A percentile compares a stretch with the other conserved stretches of the same genome.
Evolutionary conservation across 495 filamentous ascomycete species (phyloP).

Genomic region (Talaromyces thailandensis): DNA sequence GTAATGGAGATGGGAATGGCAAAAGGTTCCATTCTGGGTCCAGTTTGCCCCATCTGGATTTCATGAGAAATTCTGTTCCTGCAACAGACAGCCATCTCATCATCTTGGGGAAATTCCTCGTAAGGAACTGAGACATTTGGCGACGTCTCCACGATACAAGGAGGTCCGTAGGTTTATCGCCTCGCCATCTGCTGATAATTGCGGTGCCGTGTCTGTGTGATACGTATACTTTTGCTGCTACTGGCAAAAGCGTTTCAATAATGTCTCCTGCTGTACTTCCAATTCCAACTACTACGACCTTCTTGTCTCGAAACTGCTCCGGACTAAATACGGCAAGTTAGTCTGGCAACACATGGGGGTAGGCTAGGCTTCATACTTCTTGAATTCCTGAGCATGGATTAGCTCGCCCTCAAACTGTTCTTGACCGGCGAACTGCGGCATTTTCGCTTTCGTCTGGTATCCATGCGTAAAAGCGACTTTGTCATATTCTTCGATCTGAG

Average conservation of each 20-base stretch:
- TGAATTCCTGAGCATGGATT: slow-evolving; percentile 17
- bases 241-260: slow-evolving; percentile 15
- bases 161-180: background rate
- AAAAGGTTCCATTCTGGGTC: background rate
- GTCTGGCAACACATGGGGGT: background rate
- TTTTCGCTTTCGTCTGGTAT: slow-evolving; percentile 19
- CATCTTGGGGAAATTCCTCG: background rate
- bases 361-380: slow-evolving; percentile 3
- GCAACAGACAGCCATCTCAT: background rate
- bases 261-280: slow-evolving; percentile 18
- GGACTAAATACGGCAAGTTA: slow-evolving; percentile 18
- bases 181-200: slow-evolving; percentile 1
- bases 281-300: slow-evolving; percentile 66
- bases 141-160: background rate
- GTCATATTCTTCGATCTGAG: slow-evolving; percentile 16
- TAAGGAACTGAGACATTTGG: background rate
- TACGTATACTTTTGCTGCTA: slow-evolving; percentile 18
- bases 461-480: slow-evolving; percentile 21
- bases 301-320: slow-evolving; percentile 48
- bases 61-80: background rate
- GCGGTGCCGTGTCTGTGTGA: slow-evolving; percentile 21
- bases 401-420: slow-evolving; percentile 16
- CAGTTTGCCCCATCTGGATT: slow-evolving; percentile 1
- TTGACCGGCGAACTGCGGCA: slow-evolving; percentile 6
- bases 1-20: slow-evolving; percentile 1